These are phyloP conservation scores for Penstemon davidsonii DNA, from an alignment of 257 asterid species.

Conservation along the genomic window DNA sequence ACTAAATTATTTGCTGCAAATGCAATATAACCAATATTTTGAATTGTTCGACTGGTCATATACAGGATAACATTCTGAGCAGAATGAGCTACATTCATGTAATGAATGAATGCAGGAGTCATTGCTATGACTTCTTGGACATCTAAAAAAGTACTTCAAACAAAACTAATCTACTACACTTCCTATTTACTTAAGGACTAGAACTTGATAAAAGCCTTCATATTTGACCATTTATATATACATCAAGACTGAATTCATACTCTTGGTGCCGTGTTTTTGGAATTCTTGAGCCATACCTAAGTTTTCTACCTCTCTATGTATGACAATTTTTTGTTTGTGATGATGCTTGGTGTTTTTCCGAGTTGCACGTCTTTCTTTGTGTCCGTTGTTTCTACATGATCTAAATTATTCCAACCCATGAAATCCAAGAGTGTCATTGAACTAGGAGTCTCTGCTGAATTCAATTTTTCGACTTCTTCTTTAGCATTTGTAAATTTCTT, in stretches of 20 bases:
- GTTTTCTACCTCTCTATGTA: constrained; percentile 65
- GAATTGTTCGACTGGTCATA: not conserved
- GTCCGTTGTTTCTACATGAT: constrained; percentile 38
- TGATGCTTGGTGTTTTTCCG: constrained; percentile 39
- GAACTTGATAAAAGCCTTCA: constrained; percentile 23
- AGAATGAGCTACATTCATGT: constrained; percentile 15
- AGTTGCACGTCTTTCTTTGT: constrained; percentile 29
- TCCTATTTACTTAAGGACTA: constrained; percentile 29
- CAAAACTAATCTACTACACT: constrained; percentile 28
- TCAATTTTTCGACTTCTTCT: constrained; percentile 43
- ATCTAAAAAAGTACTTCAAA: constrained; percentile 21
- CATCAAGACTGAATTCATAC: constrained; percentile 21
- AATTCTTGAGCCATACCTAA: constrained; percentile 72
- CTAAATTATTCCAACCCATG: constrained; percentile 46
- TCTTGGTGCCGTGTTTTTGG: constrained; percentile 71
- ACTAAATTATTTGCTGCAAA: constrained; percentile 17
- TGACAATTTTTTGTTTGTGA: constrained; percentile 58
- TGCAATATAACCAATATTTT: not conserved
- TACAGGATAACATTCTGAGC: constrained; percentile 8
- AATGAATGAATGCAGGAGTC: constrained; percentile 18
- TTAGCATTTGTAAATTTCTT: constrained; percentile 20
- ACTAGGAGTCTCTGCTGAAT: constrained; percentile 35
- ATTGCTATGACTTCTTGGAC: constrained; percentile 34
- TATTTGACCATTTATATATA: constrained; percentile 24
- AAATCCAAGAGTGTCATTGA: constrained; percentile 51